Evolutionary conservation across 2,329 filamentous ascomycete genomes (phyloP).

Genomic region (Phoma sp.): DNA sequence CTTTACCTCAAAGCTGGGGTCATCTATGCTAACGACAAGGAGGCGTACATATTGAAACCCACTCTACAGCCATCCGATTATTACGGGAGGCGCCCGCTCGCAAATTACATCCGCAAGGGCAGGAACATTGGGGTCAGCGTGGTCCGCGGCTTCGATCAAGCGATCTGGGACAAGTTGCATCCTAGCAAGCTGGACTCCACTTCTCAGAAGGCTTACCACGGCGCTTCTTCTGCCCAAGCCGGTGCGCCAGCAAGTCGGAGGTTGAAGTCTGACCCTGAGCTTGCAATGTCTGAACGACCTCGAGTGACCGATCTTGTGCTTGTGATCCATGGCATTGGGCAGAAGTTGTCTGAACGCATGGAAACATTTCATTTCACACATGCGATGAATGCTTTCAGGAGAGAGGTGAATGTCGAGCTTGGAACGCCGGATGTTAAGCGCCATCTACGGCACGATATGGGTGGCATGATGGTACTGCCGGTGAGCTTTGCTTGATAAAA

Average conservation of each 20-base stretch:
- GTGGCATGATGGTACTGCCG: constrained; percentile 91
- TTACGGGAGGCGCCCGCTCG: constrained; percentile 79
- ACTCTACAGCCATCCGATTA: constrained; percentile 84
- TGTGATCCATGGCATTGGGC: constrained; percentile 93
- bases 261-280: constrained; percentile 60
- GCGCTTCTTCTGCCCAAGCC: constrained; percentile 53
- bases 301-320: constrained; percentile 86
- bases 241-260: constrained; percentile 49
- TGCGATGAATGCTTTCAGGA: constrained; percentile 87
- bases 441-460: constrained; percentile 76
- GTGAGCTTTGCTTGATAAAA: constrained; percentile 34
- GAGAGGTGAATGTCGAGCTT: constrained; percentile 85
- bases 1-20: constrained; percentile 79
- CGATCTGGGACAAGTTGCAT: constrained; percentile 76
- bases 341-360: constrained; percentile 92
- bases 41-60: constrained; percentile 86
- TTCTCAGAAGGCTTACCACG: constrained; percentile 51
- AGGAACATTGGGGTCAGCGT: constrained; percentile 82
- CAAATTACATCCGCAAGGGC: constrained; percentile 81
- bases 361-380: constrained; percentile 98
- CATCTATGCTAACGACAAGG: constrained; percentile 78
- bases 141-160: constrained; percentile 85
- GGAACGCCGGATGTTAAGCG: constrained; percentile 74
- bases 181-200: constrained; percentile 54
- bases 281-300: constrained; percentile 68